These are phyloP conservation scores for Metschnikowia borealis DNA, from an alignment of 805 yeast genomes.

Conservation along the genomic window DNA sequence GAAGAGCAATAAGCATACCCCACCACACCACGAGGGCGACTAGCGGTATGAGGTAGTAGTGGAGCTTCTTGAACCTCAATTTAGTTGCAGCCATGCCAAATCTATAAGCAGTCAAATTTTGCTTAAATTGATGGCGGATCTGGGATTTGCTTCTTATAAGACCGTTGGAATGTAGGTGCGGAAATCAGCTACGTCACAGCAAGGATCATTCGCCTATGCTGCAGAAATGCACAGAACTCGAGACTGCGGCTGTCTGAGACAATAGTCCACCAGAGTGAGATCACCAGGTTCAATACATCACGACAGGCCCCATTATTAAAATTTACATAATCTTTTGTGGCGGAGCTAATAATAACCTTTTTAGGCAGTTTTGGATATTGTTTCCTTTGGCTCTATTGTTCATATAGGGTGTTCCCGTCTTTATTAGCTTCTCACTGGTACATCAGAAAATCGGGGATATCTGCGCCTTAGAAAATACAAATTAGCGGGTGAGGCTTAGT, in stretches of 20 bases:
- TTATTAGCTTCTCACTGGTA: no score
- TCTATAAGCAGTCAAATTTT: not conserved
- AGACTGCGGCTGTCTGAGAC: not conserved
- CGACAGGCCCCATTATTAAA: not conserved
- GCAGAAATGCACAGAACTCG: slow-evolving; percentile 1
- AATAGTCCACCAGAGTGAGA: not conserved
- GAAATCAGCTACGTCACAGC: slow-evolving; percentile 3
- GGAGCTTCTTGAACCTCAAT: slow-evolving; percentile 38
- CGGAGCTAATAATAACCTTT: no score
- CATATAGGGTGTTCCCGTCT: no score
- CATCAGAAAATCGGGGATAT: no score
- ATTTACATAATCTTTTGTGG: not conserved
- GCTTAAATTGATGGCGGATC: not conserved
- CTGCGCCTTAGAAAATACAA: not conserved
- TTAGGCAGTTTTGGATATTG: no score
- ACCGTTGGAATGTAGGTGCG: slow-evolving; percentile 1
- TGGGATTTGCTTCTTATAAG: not conserved
- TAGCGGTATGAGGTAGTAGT: slow-evolving; percentile 61
- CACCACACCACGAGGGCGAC: slow-evolving; percentile 73
- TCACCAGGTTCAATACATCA: not conserved
- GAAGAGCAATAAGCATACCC: slow-evolving; percentile 82
- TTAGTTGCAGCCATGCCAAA: slow-evolving; percentile 6
- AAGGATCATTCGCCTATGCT: slow-evolving; percentile 2
- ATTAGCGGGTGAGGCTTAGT: not conserved
- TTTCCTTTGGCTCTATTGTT: no score